Evolutionary conservation across 208 protist genomes (phyloP).

Genomic region (Acanthamoeba sp.): DNA sequence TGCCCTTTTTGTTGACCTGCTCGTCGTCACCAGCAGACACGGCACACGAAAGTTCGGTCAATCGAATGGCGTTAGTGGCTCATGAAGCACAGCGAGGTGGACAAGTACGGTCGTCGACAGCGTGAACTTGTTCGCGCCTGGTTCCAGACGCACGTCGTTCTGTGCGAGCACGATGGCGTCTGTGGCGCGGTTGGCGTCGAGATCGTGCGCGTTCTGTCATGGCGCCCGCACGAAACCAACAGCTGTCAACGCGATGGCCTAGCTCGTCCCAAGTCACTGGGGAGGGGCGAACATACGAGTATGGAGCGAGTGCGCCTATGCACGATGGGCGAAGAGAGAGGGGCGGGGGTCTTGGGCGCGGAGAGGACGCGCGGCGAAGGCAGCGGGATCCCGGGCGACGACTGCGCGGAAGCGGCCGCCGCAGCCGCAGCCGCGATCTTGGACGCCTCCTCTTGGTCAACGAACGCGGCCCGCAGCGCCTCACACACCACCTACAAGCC

Average conservation of each 20-base stretch:
- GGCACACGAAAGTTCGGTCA: too few species aligned
- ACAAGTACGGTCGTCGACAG: not conserved
- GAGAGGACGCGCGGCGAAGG: not conserved
- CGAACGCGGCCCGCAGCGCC: not conserved
- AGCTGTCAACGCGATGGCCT: too few species aligned
- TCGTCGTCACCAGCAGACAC: not conserved
- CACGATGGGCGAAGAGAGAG: not conserved
- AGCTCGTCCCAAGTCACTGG: too few species aligned
- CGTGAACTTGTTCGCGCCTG: not conserved
- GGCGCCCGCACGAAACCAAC: too few species aligned
- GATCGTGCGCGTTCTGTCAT: not conserved
- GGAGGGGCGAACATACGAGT: not conserved
- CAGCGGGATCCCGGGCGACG: not conserved
- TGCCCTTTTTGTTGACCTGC: slow-evolving; percentile 36
- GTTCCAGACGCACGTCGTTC: not conserved
- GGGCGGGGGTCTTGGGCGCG: not conserved
- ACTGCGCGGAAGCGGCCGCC: not conserved
- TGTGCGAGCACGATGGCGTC: not conserved
- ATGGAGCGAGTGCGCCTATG: slow-evolving; percentile 12
- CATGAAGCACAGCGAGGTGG: not conserved
- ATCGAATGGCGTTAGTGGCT: too few species aligned
- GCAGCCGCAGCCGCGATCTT: not conserved
- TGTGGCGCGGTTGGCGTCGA: not conserved
- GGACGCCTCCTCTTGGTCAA: not conserved
- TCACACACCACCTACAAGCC: not conserved